A percentile compares a stretch with the other conserved stretches of the same genome.
phyloP scores from a whole-genome alignment of 805 yeast genomes.

The Lipomyces anomalus region DNA sequence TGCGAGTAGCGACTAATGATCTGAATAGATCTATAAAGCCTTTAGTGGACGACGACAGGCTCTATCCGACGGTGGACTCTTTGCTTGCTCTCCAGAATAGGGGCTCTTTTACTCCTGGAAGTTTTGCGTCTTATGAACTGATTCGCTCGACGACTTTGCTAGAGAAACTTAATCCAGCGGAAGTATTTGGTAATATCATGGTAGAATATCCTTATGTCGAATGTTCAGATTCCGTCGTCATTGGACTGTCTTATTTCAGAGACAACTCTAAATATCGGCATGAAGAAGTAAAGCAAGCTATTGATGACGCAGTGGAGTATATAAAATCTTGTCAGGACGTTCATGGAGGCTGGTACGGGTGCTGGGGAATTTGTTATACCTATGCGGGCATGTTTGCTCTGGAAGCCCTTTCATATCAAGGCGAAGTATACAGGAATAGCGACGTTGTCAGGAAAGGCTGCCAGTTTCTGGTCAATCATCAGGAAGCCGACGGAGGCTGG shows the following conservation, averaged over 20 bases:
- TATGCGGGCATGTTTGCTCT: slow-evolving; percentile 98
- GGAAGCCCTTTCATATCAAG: slow-evolving; percentile 77
- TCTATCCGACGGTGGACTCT: slow-evolving; percentile 70
- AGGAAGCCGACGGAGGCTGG: slow-evolving; percentile 93
- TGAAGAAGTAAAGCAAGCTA: slow-evolving; percentile 61
- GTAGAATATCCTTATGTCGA: slow-evolving; percentile 98
- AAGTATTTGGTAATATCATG: slow-evolving; percentile 97
- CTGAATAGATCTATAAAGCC: slow-evolving; percentile 37
- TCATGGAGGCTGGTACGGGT: slow-evolving; percentile 97
- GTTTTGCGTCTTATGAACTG: slow-evolving; percentile 85
- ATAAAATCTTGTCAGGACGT: slow-evolving; percentile 59
- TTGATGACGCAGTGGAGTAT: slow-evolving; percentile 66
- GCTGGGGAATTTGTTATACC: slow-evolving; percentile 96
- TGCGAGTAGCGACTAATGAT: not conserved
- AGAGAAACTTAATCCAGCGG: slow-evolving; percentile 88
- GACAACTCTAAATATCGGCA: slow-evolving; percentile 59
- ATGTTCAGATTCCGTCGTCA: slow-evolving; percentile 91
- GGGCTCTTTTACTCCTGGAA: slow-evolving; percentile 76
- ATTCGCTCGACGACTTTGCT: slow-evolving; percentile 73
- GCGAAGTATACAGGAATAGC: slow-evolving; percentile 55
- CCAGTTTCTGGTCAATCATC: slow-evolving; percentile 71
- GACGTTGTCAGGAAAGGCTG: slow-evolving; percentile 68
- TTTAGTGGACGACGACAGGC: slow-evolving; percentile 48
- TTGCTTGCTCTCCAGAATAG: slow-evolving; percentile 70
- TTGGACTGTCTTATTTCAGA: slow-evolving; percentile 78